These are phyloP conservation scores for Persicaria maculosa DNA, from an alignment of 148 eudicot genomes.

Conservation along the genomic window DNA sequence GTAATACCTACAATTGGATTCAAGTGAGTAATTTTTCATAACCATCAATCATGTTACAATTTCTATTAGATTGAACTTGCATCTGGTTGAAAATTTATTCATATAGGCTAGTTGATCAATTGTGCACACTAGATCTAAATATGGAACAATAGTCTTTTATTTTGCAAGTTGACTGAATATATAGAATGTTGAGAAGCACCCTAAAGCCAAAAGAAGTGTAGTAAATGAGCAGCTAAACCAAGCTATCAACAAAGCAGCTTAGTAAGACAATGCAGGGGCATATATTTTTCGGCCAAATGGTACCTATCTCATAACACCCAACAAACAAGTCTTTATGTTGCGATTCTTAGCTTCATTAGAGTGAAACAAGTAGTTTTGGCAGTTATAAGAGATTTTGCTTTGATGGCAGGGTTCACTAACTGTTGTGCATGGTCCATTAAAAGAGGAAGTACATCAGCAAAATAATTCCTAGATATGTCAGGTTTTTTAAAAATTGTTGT, in stretches of 20 bases:
- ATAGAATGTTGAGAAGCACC: background rate
- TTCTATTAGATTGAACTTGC: background rate
- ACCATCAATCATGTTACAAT: background rate
- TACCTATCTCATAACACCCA: constrained; percentile 32
- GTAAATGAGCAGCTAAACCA: background rate
- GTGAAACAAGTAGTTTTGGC: constrained; percentile 6
- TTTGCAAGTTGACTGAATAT: background rate
- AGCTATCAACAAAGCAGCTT: background rate
- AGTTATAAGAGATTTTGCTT: background rate
- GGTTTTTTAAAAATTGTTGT: constrained; percentile 54
- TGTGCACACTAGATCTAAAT: background rate
- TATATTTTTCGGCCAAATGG: constrained; percentile 74
- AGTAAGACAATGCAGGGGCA: constrained; percentile 79
- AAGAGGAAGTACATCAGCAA: constrained; percentile 88
- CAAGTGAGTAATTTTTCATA: constrained; percentile 26
- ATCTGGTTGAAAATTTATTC: background rate
- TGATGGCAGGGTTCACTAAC: constrained; percentile 44
- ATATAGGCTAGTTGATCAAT: background rate
- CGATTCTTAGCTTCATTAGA: background rate
- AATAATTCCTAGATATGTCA: constrained; percentile 81
- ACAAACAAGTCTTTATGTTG: constrained; percentile 31
- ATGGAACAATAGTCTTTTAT: background rate
- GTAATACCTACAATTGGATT: constrained; percentile 42
- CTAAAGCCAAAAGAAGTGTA: background rate
- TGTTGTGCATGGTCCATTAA: constrained; percentile 68